Evolutionary conservation across 2,329 filamentous ascomycete species (phyloP).

Genomic region (Alternaria triticimaculans): DNA sequence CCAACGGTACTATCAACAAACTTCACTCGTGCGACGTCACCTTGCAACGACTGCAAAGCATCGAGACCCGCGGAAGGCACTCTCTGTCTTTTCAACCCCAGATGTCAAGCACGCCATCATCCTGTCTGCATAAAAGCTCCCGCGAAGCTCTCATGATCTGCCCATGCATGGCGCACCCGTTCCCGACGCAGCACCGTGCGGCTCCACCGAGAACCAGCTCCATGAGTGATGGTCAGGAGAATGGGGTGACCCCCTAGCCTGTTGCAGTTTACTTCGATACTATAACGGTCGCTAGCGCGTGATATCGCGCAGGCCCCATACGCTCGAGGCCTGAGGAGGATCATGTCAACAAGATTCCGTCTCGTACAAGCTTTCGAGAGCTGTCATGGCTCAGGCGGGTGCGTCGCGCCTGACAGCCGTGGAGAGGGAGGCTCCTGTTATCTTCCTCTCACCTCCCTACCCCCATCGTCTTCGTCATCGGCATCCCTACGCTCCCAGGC

Average conservation of each 20-base stretch:
- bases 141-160: neutral
- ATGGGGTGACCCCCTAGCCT: constrained; percentile 13
- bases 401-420: neutral
- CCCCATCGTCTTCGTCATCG: neutral
- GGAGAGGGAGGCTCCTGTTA: constrained; percentile 1
- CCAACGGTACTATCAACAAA: too few relatives aligned
- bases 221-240: constrained; percentile 5
- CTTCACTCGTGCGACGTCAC: neutral
- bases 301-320: constrained; percentile 24
- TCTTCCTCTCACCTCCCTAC: constrained; percentile 3
- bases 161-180: constrained; percentile 15
- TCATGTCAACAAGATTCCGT: constrained; percentile 2
- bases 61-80: too few relatives aligned
- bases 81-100: neutral
- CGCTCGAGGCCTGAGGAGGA: constrained; percentile 16
- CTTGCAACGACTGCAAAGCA: neutral
- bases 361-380: constrained; percentile 14
- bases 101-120: neutral
- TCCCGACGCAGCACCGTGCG: constrained; percentile 18
- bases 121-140: constrained; percentile 1
- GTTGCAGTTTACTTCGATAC: constrained; percentile 9
- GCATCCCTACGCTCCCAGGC: constrained; percentile 2
- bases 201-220: constrained; percentile 2
- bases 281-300: constrained; percentile 24
- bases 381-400: neutral